Evolutionary conservation across 2,329 filamentous ascomycete genomes (phyloP).

Genomic region (Corynespora cassiicola): DNA sequence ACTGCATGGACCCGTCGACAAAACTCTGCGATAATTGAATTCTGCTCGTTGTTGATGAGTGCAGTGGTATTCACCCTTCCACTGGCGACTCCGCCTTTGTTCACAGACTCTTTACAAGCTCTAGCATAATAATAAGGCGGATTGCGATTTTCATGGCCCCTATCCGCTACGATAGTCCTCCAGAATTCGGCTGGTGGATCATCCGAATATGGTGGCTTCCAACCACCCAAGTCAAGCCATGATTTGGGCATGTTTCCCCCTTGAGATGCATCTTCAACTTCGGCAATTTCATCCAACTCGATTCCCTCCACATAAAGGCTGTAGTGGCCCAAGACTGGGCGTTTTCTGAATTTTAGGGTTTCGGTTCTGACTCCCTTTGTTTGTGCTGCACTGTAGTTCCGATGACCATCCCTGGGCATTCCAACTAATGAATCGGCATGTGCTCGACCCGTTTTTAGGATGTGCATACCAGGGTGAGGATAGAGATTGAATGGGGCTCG

Average conservation of each 20-base stretch:
- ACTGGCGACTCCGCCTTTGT: slow-evolving; percentile 2
- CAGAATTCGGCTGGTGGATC: slow-evolving; percentile 20
- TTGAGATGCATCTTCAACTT: slow-evolving; percentile 8
- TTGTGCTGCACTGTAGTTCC: slow-evolving; percentile 14
- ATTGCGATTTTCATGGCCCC: slow-evolving; percentile 16
- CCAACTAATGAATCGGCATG: slow-evolving; percentile 31
- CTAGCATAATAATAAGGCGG: slow-evolving; percentile 21
- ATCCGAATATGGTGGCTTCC: neutral
- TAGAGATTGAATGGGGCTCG: slow-evolving; percentile 10
- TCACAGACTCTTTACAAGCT: slow-evolving; percentile 18
- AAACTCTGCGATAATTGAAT: slow-evolving; percentile 11
- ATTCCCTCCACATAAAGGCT: slow-evolving; percentile 43
- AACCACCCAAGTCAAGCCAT: slow-evolving; percentile 11
- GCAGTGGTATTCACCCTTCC: slow-evolving; percentile 10
- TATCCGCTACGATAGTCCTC: slow-evolving; percentile 24
- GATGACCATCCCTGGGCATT: slow-evolving; percentile 9
- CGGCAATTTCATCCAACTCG: slow-evolving; percentile 20
- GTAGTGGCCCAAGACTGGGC: slow-evolving; percentile 11
- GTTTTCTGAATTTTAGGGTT: slow-evolving; percentile 7
- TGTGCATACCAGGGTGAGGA: slow-evolving; percentile 6
- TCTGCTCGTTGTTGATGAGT: slow-evolving; percentile 8
- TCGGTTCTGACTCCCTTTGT: slow-evolving; percentile 7
- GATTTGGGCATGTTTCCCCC: slow-evolving; percentile 15
- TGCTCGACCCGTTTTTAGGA: slow-evolving; percentile 12
- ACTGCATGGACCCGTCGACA: slow-evolving; percentile 15